Percentiles rank a stretch among this genome's conserved stretches.
These are phyloP conservation scores for Fusarium palustre DNA, from an alignment of 2,329 filamentous ascomycete species.

Conservation along the genomic window DNA sequence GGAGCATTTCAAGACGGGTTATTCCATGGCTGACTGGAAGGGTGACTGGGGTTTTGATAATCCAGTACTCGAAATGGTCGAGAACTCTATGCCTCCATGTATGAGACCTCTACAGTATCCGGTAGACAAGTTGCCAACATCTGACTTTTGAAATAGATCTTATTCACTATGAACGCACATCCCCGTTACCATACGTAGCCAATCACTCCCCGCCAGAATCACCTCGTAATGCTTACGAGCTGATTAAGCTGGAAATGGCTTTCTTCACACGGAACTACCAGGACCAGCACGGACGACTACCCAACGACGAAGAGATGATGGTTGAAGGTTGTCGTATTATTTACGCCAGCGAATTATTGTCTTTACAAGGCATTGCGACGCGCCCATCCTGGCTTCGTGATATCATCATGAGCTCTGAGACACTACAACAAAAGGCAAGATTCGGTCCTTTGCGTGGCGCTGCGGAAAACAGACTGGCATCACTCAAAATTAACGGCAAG, in stretches of 20 bases:
- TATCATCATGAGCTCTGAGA: slow-evolving; percentile 64
- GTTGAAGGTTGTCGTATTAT: slow-evolving; percentile 70
- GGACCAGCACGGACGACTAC: slow-evolving; percentile 55
- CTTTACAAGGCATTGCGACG: slow-evolving; percentile 54
- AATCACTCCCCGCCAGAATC: slow-evolving; percentile 58
- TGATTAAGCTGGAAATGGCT: slow-evolving; percentile 68
- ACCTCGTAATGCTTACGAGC: slow-evolving; percentile 69
- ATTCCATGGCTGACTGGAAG: slow-evolving; percentile 76
- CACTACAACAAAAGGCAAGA: slow-evolving; percentile 57
- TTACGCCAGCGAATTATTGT: slow-evolving; percentile 64
- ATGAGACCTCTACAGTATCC: slow-evolving; percentile 57
- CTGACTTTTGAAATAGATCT: slow-evolving; percentile 66
- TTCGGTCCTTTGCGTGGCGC: slow-evolving; percentile 61
- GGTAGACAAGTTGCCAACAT: slow-evolving; percentile 52
- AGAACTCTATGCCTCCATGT: slow-evolving; percentile 75
- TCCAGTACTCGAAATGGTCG: slow-evolving; percentile 70
- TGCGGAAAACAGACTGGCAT: slow-evolving; percentile 60
- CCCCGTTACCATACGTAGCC: slow-evolving; percentile 65
- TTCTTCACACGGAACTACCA: slow-evolving; percentile 62
- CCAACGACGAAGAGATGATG: slow-evolving; percentile 66
- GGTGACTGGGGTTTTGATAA: slow-evolving; percentile 76
- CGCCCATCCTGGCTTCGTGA: slow-evolving; percentile 68
- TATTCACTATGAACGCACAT: slow-evolving; percentile 72
- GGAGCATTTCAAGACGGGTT: slow-evolving; percentile 75
- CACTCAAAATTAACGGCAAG: slow-evolving; percentile 68